Evolutionary conservation across 1,284 basidiomycete species (phyloP), one percentile per base, ranked within the genome.

Genomic region (Vanrija sp.): DNA sequence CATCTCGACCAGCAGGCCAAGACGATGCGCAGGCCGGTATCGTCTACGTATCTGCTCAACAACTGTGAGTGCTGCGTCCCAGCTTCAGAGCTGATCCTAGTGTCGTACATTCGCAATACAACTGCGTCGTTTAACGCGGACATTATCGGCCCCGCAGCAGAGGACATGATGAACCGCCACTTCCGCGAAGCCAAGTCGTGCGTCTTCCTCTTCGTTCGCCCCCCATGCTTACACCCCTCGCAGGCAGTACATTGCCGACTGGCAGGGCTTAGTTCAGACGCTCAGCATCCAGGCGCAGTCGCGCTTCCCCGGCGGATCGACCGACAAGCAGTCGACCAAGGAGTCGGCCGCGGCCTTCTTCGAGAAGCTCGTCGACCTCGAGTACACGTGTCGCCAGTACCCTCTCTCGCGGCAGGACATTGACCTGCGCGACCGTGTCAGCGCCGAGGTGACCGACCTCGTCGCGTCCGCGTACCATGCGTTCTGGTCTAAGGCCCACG

Each of bases 81-180:
- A 12, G 16, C n/a, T 3, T 46, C 23, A 49, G 21, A n/a, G 15
- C 46, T 55, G 58, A 58, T 44, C n/a, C 34, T 57, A 78, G 75
- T 76, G 26, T 74, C 75, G 6, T 74, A 77, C 59, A 68, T 77
- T 18, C 66, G 75, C 6, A 76, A 77, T 52, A 67, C 72, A 8
- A 68, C 67, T 5, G 57, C 68, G 3, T 71, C 68, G 1, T 68
- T 70, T 46, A 62, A 67, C 21, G 67, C 65, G 6, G 76, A 78
- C 58, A 66, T 77, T 34, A 69, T 77, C 16, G 74, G 75, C 6
- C 67, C 72, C 1, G 67, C 68, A 3, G 75, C 74, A 0, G 73
- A 78, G 48, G 68, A 74, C 49, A 71, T 76, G 65, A 60, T 78
- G 29, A 77, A 77, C 62, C 64, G 62, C 38, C 64, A 70, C 5